phyloP scores from a whole-genome alignment of 768 basidiomycete genomes.

The Megacollybia marginata region DNA sequence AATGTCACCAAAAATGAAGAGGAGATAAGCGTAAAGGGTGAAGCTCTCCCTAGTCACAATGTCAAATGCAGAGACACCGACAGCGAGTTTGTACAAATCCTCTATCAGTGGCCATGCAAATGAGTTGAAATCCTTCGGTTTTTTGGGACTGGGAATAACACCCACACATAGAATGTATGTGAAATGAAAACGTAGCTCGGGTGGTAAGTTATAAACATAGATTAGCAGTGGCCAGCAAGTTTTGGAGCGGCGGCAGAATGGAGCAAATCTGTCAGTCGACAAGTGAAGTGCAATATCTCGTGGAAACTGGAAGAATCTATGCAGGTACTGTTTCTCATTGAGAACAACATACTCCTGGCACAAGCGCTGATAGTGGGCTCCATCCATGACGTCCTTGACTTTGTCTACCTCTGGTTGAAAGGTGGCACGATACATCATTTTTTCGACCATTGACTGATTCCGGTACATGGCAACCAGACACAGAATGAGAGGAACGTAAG shows the following conservation, averaged over 20 bases:
- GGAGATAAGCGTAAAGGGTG: conserved; percentile 16
- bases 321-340: conserved; percentile 2
- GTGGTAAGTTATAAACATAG: conserved; percentile 28
- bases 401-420: neutral
- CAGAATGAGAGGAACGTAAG: neutral
- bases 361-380: conserved; percentile 11
- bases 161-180: conserved; percentile 19
- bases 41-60: conserved; percentile 8
- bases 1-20: conserved; percentile 20
- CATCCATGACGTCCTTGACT: conserved; percentile 23
- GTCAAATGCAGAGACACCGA: conserved; percentile 19
- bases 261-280: conserved; percentile 1
- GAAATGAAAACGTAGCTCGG: conserved; percentile 16
- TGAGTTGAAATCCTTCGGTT: conserved; percentile 21
- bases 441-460: neutral
- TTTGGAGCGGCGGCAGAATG: conserved; percentile 7
- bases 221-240: conserved; percentile 25
- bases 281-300: conserved; percentile 3
- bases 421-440: neutral
- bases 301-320: neutral
- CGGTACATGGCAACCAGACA: neutral
- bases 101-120: conserved; percentile 23
- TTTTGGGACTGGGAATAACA: conserved; percentile 25
- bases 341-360: conserved; percentile 8
- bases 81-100: conserved; percentile 15